Conservation (phyloP, 1,284 basidiomycete genomes). For the Microstroma glucosiphilum region DNA sequence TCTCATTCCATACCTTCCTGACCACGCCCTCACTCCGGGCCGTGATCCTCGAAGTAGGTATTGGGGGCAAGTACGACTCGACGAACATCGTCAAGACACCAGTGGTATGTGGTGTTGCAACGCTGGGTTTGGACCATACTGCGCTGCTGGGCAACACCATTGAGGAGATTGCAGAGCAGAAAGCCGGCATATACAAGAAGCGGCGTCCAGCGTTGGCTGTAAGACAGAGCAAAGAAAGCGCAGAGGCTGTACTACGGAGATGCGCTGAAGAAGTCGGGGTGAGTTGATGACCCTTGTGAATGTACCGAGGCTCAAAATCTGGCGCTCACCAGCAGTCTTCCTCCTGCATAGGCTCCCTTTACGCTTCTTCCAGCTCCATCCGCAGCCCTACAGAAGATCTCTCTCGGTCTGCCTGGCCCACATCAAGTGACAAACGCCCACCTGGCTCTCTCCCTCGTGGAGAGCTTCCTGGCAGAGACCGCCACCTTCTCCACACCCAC, state of each 20-base stretch:
- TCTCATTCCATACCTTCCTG: conserved; percentile 87
- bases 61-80: conserved; percentile 89
- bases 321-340: conserved; percentile 6
- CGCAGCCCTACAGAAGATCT: conserved; percentile 54
- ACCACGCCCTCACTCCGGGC: conserved; percentile 68
- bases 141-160: conserved; percentile 82
- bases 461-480: conserved; percentile 62
- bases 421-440: conserved; percentile 88
- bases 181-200: conserved; percentile 92
- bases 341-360: conserved; percentile 58
- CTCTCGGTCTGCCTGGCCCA: conserved; percentile 70
- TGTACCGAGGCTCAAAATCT: background rate
- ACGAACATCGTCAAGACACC: conserved; percentile 93
- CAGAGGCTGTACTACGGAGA: conserved; percentile 62
- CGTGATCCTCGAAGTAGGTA: conserved; percentile 91
- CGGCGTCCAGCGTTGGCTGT: conserved; percentile 81
- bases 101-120: conserved; percentile 78
- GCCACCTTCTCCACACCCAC: background rate
- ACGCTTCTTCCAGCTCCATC: conserved; percentile 55
- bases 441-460: conserved; percentile 72
- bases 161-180: conserved; percentile 85
- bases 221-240: conserved; percentile 70
- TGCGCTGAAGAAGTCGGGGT: conserved; percentile 62
- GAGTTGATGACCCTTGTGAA: background rate
- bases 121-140: conserved; percentile 91